Percentiles rank a stretch among this genome's conserved stretches.
phyloP scores from a whole-genome alignment of 345 rosid genomes.

The Limnanthes douglasii region DNA sequence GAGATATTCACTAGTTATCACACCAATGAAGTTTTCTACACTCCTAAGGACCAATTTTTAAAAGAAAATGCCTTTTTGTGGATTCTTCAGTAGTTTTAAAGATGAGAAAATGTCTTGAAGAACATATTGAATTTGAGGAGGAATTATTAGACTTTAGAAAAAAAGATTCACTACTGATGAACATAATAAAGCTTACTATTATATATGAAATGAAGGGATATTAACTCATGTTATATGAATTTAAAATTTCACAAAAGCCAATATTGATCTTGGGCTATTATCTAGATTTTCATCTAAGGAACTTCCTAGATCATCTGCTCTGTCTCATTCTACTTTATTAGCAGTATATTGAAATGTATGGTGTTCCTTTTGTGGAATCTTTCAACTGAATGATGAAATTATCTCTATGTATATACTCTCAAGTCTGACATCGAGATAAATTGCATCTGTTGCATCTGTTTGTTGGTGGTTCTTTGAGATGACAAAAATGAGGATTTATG shows the following conservation, averaged over 20 bases:
- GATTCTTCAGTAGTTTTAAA: conserved; percentile 59
- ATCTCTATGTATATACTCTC: conserved; percentile 50
- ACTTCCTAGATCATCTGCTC: conserved; percentile 7
- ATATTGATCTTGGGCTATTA: conserved; percentile 73
- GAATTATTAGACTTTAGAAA: conserved; percentile 75
- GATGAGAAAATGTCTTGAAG: conserved; percentile 69
- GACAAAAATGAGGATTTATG: conserved; percentile 70
- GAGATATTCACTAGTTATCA: conserved; percentile 81
- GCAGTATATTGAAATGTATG: conserved; percentile 40
- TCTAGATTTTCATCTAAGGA: conserved; percentile 42
- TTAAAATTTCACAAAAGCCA: conserved; percentile 64
- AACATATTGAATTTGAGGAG: conserved; percentile 77
- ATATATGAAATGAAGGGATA: conserved; percentile 64
- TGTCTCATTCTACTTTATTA: conserved; percentile 21
- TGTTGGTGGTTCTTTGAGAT: conserved; percentile 38
- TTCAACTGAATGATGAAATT: conserved; percentile 58
- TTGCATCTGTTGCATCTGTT: conserved; percentile 64
- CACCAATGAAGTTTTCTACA: conserved; percentile 89
- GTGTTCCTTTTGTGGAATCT: conserved; percentile 46
- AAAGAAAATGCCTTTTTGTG: conserved; percentile 73
- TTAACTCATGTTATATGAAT: conserved; percentile 79
- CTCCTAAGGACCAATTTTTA: conserved; percentile 85
- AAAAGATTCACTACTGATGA: conserved; percentile 73
- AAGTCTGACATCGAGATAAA: conserved; percentile 54
- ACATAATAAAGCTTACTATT: conserved; percentile 62